phyloP scores from a whole-genome alignment of 1,284 basidiomycete species.

The Rugosomyces carneus region DNA sequence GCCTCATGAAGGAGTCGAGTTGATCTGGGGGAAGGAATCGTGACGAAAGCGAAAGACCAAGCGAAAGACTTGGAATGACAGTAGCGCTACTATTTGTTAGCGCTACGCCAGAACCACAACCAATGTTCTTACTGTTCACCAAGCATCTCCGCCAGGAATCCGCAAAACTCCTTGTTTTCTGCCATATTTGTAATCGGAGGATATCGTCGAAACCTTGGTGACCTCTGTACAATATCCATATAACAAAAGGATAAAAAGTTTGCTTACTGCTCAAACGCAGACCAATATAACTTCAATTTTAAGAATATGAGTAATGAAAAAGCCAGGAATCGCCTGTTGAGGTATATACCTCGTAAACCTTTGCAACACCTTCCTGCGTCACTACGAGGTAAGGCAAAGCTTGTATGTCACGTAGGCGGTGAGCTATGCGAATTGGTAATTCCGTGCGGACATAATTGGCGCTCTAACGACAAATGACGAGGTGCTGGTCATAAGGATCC shows the following conservation, averaged over 20 bases:
- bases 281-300: slow-evolving; percentile 63
- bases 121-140: slow-evolving; percentile 62
- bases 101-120: not conserved
- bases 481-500: no score
- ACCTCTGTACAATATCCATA: slow-evolving; percentile 2
- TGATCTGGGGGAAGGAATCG: slow-evolving; percentile 72
- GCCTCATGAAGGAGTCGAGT: slow-evolving; percentile 83
- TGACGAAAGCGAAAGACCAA: slow-evolving; percentile 74
- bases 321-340: not conserved
- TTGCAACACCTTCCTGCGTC: slow-evolving; percentile 78
- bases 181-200: slow-evolving; percentile 67
- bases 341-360: slow-evolving; percentile 78
- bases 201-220: slow-evolving; percentile 63
- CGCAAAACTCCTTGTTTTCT: slow-evolving; percentile 79
- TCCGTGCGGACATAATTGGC: slow-evolving; percentile 90
- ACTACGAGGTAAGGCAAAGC: slow-evolving; percentile 84
- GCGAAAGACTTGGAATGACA: slow-evolving; percentile 72
- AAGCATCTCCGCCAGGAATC: slow-evolving; percentile 59
- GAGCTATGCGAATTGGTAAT: slow-evolving; percentile 82
- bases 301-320: not conserved
- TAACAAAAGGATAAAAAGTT: slow-evolving; percentile 9
- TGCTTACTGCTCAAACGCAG: slow-evolving; percentile 72
- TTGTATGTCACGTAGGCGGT: slow-evolving; percentile 84
- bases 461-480: slow-evolving; percentile 46
- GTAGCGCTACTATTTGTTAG: slow-evolving; percentile 42